Conservation (phyloP, 129 eudicot genomes). For the carrot (Daucus carota) region DH1_v3.0 NC_030389.2:40599001-40599500, state of each 20-base stretch:
- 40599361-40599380: conserved; percentile 41
- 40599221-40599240: conserved; percentile 90
- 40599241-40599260: conserved; percentile 95
- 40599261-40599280: conserved; percentile 85
- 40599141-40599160: conserved; percentile 44
- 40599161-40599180: conserved; percentile 75
- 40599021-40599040: conserved; percentile 51
- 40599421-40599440: conserved; percentile 71
- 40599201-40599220: conserved; percentile 86
- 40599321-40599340: too few relatives aligned
- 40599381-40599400: conserved; percentile 97
- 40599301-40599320: background rate
- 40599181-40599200: conserved; percentile 95
- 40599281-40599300: conserved; percentile 21
- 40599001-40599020: conserved; percentile 87
- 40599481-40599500: conserved; percentile 83
- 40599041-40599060: conserved; percentile 81
- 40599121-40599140: background rate
- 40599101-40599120: background rate
- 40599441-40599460: conserved; percentile 81
- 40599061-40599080: background rate
- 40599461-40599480: conserved; percentile 65
- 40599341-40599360: too few relatives aligned
- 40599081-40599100: background rate
- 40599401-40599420: conserved; percentile 93